phyloP scores from a whole-genome alignment of 257 asterid species.

The Nicotiana paniculata region DNA sequence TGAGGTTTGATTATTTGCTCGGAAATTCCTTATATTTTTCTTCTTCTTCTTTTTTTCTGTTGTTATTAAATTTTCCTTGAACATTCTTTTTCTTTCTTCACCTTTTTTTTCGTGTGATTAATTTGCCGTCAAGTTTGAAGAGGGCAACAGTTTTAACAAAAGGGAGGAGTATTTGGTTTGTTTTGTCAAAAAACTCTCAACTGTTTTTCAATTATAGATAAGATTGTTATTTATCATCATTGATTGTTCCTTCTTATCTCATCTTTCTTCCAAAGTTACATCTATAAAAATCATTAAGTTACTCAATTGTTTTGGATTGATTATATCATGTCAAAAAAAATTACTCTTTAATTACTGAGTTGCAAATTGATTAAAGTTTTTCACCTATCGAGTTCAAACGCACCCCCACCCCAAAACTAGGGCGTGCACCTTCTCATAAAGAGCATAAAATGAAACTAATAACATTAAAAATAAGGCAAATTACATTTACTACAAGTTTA shows the following conservation, averaged over 20 bases:
- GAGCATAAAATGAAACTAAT: no score
- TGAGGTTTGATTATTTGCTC: conserved; percentile 31
- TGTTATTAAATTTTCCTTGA: not conserved
- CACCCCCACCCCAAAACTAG: not conserved
- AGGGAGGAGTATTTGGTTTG: conserved; percentile 13
- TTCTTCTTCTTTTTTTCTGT: not conserved
- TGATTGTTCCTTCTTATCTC: not conserved
- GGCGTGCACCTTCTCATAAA: no score
- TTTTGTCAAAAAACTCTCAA: conserved; percentile 9
- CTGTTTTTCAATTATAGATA: not conserved
- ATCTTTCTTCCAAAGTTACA: not conserved
- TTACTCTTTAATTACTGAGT: not conserved
- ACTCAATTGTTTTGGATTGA: not conserved
- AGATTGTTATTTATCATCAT: not conserved
- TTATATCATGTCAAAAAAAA: not conserved
- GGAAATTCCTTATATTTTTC: conserved; percentile 20
- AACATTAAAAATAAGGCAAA: no score
- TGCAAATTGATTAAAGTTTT: not conserved
- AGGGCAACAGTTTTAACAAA: conserved; percentile 24
- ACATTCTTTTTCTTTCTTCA: conserved; percentile 17
- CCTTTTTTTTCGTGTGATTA: conserved; percentile 37
- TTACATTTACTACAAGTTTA: no score
- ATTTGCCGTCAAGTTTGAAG: conserved; percentile 22
- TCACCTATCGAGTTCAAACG: not conserved
- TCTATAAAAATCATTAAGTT: not conserved